These are phyloP conservation scores for Millerago galiae DNA, from an alignment of 805 yeast species.

Conservation along the genomic window DNA sequence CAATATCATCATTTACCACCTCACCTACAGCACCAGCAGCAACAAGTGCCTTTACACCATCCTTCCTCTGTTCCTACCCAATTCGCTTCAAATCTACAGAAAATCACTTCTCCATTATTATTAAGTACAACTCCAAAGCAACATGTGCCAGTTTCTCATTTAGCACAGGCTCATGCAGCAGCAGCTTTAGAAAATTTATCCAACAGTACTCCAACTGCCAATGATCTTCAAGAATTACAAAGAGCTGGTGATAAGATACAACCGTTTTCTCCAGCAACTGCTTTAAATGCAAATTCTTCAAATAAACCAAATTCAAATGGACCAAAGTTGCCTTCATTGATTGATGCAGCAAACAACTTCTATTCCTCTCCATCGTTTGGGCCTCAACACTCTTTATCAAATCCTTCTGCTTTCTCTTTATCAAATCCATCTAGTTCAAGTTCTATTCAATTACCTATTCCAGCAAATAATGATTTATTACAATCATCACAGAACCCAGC, in stretches of 20 bases:
- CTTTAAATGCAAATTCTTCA: conserved; percentile 5
- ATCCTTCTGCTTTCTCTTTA: conserved; percentile 23
- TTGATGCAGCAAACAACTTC: conserved; percentile 16
- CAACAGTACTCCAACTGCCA: conserved; percentile 9
- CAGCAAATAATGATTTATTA: neutral
- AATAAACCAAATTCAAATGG: neutral
- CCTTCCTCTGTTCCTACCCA: conserved; percentile 68
- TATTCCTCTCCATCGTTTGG: conserved; percentile 41
- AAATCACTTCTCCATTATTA: conserved; percentile 60
- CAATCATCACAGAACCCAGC: neutral
- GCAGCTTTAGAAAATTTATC: conserved; percentile 23
- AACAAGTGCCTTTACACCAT: conserved; percentile 34
- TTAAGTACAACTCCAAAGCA: conserved; percentile 38
- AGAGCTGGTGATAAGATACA: conserved; percentile 6
- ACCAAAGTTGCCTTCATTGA: conserved; percentile 17
- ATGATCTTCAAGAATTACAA: conserved; percentile 3
- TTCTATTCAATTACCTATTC: neutral
- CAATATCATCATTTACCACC: conserved; percentile 25
- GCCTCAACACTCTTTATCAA: conserved; percentile 31
- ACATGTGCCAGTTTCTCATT: conserved; percentile 29
- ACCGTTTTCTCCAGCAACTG: conserved; percentile 23
- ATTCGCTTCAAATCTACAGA: conserved; percentile 56
- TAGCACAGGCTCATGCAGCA: conserved; percentile 24
- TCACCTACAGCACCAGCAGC: conserved; percentile 20
- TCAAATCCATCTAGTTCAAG: conserved; percentile 2